Percentiles rank a stretch among this genome's conserved stretches.
Conservation (phyloP, 2,329 filamentous ascomycete species). For the Tolypocladium ophioglossoides region DNA sequence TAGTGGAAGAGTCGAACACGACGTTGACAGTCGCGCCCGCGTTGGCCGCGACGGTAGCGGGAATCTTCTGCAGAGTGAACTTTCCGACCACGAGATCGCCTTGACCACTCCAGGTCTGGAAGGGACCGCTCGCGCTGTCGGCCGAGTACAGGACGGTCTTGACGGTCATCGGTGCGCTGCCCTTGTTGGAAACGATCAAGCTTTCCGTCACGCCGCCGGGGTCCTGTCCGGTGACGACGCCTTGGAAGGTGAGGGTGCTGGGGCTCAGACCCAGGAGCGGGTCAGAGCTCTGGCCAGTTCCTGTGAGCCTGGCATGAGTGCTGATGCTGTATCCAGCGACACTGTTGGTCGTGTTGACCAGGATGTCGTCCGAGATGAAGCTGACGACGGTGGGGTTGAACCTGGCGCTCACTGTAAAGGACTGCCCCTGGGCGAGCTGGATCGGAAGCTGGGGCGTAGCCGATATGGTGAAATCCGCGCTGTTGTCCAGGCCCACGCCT, state of each 20-base stretch:
- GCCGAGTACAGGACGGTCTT: slow-evolving; percentile 31
- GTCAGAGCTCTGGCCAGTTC: slow-evolving; percentile 33
- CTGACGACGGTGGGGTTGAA: slow-evolving; percentile 39
- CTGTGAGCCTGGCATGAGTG: slow-evolving; percentile 35
- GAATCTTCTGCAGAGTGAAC: slow-evolving; percentile 38
- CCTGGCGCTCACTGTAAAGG: slow-evolving; percentile 30
- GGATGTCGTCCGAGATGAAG: slow-evolving; percentile 33
- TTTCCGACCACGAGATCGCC: slow-evolving; percentile 29
- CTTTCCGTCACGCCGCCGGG: slow-evolving; percentile 28
- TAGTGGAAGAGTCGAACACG: slow-evolving; percentile 32
- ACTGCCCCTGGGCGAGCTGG: slow-evolving; percentile 20
- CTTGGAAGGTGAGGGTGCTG: slow-evolving; percentile 35
- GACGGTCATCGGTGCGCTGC: slow-evolving; percentile 34
- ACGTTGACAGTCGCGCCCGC: slow-evolving; percentile 28
- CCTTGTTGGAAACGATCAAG: slow-evolving; percentile 37
- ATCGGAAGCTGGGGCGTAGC: slow-evolving; percentile 20
- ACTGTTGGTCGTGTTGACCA: slow-evolving; percentile 36
- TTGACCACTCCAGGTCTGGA: slow-evolving; percentile 23
- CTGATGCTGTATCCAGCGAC: slow-evolving; percentile 33
- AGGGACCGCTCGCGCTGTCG: slow-evolving; percentile 33
- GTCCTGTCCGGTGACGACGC: slow-evolving; percentile 33
- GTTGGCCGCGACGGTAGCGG: slow-evolving; percentile 30
- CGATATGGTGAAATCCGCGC: slow-evolving; percentile 25
- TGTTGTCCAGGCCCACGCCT: slow-evolving; percentile 21
- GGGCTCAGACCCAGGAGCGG: slow-evolving; percentile 38